Conservation (phyloP, 345 rosid genomes). For the Carallia pectinifolia region DNA sequence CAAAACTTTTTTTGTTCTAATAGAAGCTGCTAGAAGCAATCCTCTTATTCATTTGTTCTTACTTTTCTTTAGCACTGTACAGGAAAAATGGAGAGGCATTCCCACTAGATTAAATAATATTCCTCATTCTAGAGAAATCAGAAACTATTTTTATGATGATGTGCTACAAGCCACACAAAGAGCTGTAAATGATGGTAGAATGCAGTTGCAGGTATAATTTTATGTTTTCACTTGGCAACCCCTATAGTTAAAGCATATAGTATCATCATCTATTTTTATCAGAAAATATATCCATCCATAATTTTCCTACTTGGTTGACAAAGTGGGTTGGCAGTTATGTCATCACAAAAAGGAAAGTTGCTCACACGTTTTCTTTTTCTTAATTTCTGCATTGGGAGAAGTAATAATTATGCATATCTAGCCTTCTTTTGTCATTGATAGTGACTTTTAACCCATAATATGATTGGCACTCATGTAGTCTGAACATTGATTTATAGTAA, state of each 20-base stretch:
- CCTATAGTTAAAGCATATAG: not conserved
- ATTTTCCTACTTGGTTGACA: no score
- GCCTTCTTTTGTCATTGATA: no score
- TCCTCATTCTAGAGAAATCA: constrained; percentile 93
- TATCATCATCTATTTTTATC: not conserved
- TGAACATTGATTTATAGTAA: no score
- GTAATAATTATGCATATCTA: no score
- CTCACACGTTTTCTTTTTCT: no score
- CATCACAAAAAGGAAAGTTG: no score
- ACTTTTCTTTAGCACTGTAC: constrained; percentile 40
- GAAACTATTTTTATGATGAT: constrained; percentile 84
- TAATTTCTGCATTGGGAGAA: no score
- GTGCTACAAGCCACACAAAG: constrained; percentile 72
- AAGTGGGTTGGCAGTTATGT: no score
- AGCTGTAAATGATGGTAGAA: constrained; percentile 71
- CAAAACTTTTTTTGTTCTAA: constrained; percentile 4
- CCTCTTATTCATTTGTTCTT: constrained; percentile 25
- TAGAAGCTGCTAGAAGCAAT: constrained; percentile 8
- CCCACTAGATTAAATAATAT: constrained; percentile 88
- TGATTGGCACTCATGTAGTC: no score
- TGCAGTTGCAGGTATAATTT: constrained; percentile 61
- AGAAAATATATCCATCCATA: no score
- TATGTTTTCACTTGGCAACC: no score
- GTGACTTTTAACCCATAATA: no score
- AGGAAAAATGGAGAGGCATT: constrained; percentile 92